Percentiles rank a stretch among this genome's conserved stretches.
Conservation (phyloP, 495 filamentous ascomycete genomes). For the Clohesyomyces aquaticus region DNA sequence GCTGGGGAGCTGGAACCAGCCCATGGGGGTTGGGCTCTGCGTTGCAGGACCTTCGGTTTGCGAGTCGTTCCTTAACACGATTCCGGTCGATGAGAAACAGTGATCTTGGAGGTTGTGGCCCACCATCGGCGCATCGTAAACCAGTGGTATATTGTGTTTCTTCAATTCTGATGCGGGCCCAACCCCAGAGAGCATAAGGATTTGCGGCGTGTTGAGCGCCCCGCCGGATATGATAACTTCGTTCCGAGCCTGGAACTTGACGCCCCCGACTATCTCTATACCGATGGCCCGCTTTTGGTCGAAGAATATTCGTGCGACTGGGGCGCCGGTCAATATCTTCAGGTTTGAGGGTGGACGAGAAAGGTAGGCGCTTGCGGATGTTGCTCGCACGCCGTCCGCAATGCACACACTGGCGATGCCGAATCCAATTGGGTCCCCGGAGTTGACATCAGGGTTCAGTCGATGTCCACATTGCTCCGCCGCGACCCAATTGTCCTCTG, state of each 20-base stretch:
- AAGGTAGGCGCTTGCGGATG: conserved; percentile 56
- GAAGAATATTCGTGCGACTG: conserved; percentile 57
- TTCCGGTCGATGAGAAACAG: conserved; percentile 42
- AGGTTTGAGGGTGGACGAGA: conserved; percentile 53
- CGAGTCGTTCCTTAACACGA: conserved; percentile 55
- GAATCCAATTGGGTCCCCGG: conserved; percentile 64
- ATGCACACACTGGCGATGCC: conserved; percentile 54
- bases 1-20: conserved; percentile 14
- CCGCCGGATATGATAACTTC: conserved; percentile 70
- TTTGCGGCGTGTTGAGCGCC: conserved; percentile 62
- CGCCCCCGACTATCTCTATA: conserved; percentile 50
- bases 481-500: conserved; percentile 51
- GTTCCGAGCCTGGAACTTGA: conserved; percentile 28
- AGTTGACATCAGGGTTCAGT: conserved; percentile 62
- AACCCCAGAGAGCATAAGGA: conserved; percentile 67
- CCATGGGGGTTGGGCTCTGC: conserved; percentile 18
- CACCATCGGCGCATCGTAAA: conserved; percentile 62
- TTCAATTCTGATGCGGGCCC: conserved; percentile 56
- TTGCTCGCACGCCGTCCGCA: conserved; percentile 54
- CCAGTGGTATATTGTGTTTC: conserved; percentile 53
- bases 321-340: conserved; percentile 53
- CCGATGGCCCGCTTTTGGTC: conserved; percentile 57
- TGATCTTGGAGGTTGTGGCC: conserved; percentile 67
- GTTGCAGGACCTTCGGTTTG: not conserved
- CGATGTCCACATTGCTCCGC: conserved; percentile 54